Base-by-base conservation (phyloP, 768 basidiomycete species). In the Phylloporus sp. region DNA sequence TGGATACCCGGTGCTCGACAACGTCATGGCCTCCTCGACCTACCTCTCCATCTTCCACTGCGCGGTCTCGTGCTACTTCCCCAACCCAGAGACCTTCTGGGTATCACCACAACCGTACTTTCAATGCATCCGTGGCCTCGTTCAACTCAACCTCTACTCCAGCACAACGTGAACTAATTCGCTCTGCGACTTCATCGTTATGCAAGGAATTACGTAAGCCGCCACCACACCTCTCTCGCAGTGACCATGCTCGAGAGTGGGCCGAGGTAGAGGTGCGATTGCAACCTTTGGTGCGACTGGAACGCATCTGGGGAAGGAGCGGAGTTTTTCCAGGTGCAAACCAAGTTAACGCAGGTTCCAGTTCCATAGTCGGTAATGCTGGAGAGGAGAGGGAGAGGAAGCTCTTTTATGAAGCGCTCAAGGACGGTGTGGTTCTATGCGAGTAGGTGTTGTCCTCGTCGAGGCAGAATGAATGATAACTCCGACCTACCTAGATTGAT, bases 351-450 rank as follows among this genome's bases (percentile, higher is more conserved):
- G 36, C 31, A 45, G 18, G 44, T 32, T 9, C 50, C 13, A 61
- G 59, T 35, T 65, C 71, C 15, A 67, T 63, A 36, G 73, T 77
- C 20, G 75, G 76, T 58, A 70, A 73, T 22, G 72, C 75, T 26
- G 85, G 84, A 31, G 90, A 88, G 69, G 90, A 91, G 57, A 76
- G 84, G 61, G 89, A 94, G 69, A 73, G 86, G 56, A 77, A 75
- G 47, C 66, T 81, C 28, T 95, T 94, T 61, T 74, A 76, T 29
- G 89, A 93, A 48, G 83, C 88, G 0, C 65, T 95, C 49, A 72
- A 82, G 59, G 93, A 95, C 71, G 93, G 93, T 1, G 87, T 84
- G 67, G 80, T 95, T 20, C 77, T 95, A 22, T 94, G 93, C 82
- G 85, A 90, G 93, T 95, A 63, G 73, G 92, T 84, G 31, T 56